Evolutionary conservation across 2,329 filamentous ascomycete species (phyloP).

Genomic region (Corinectria fuckeliana): DNA sequence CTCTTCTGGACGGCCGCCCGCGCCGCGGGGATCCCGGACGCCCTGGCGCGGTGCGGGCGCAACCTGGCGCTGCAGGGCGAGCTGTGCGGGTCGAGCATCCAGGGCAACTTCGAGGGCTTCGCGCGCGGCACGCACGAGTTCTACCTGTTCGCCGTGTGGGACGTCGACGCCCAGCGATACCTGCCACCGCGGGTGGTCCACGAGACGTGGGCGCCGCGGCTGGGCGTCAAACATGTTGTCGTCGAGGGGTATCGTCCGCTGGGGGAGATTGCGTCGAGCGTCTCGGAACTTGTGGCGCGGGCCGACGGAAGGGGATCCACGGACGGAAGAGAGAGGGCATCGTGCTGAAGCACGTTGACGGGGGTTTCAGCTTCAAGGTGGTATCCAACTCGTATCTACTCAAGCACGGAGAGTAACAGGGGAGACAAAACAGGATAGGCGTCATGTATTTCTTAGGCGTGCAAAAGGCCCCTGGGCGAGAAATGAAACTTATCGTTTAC

Average conservation of each 20-base stretch:
- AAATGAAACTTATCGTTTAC: conserved; percentile 35
- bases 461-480: conserved; percentile 11
- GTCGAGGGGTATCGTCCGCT: conserved; percentile 30
- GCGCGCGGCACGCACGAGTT: conserved; percentile 35
- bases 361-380: conserved; percentile 33
- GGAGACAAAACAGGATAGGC: background rate
- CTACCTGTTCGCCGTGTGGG: conserved; percentile 43
- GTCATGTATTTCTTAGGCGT: background rate
- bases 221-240: conserved; percentile 44
- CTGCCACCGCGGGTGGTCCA: conserved; percentile 38
- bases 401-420: conserved; percentile 31
- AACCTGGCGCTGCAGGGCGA: conserved; percentile 35
- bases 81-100: conserved; percentile 33
- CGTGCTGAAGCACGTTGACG: conserved; percentile 33
- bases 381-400: conserved; percentile 39
- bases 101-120: conserved; percentile 35
- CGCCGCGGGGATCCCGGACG: conserved; percentile 16
- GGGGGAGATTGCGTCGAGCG: conserved; percentile 16
- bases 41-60: conserved; percentile 17
- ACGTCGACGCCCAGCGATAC: conserved; percentile 40
- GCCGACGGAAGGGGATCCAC: conserved; percentile 32
- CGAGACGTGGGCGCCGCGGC: conserved; percentile 30
- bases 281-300: conserved; percentile 26
- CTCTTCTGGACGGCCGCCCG: conserved; percentile 27
- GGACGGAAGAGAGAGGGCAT: conserved; percentile 35